Evolutionary conservation across 2,329 filamentous ascomycete species (phyloP), one percentile per base, ranked within the genome.

Genomic region (Xylariaceae sp.): DNA sequence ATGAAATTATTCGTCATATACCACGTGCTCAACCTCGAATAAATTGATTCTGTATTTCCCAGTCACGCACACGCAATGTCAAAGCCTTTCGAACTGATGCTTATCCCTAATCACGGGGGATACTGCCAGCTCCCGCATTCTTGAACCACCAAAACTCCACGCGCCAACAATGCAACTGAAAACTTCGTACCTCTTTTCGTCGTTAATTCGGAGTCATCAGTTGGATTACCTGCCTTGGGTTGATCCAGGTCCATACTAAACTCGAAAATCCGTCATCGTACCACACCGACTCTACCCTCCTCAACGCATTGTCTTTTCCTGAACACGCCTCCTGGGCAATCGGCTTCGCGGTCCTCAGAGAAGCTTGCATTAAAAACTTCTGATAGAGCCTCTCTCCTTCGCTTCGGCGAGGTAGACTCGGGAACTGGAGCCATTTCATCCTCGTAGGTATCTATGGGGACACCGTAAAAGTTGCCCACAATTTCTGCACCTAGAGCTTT

Each of bases 401-500:
- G 64, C 49, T 67, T 70, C 7, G 57, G 60, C 15, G 63, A 60
- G 15, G 49, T 51, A 4, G 55, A 49, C 23, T 53, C 50, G n/a
- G 55, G 43, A 1, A 11, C 46, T 13, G 51, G 13, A 1, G 36
- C 16, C 18, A 15, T 8, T 6, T 45, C 61, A 1, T 74, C 66
- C 45, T 77, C 73, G 71, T 75, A 81, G 1, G 75, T 78, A 50
- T 80, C 76, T 43, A 82, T 77, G 13, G 69, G 64, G 6, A 71
- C 64, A 0, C 63, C 53, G 44, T 77, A 70, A 42, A 76, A 72
- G 16, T 72, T 64, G 18, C 80, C 80, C 3, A 81, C 77, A 10
- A 83, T 59, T 3, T 82, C 79, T 15, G 69, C 66, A 6, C 81
- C 81, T 0, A 85, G 68, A 3, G 79, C 81, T 57, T 75, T 75